These are phyloP conservation scores for Taphrina confusa DNA, from an alignment of 1,139 yeast genomes.

Conservation along the genomic window DNA sequence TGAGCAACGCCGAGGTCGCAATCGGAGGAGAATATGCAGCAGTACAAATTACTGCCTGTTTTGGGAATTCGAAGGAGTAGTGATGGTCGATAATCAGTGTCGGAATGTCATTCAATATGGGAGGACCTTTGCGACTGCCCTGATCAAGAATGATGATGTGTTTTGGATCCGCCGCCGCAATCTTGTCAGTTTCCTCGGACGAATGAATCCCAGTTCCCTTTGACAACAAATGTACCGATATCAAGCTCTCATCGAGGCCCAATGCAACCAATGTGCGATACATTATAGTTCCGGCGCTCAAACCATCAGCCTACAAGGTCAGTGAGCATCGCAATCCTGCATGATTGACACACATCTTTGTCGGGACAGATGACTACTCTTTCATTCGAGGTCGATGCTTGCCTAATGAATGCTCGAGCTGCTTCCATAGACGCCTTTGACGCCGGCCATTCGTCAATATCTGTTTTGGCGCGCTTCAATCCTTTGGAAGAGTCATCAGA, in stretches of 20 bases:
- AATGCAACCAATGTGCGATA: conserved; percentile 12
- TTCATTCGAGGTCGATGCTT: conserved; percentile 6
- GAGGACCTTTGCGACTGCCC: conserved; percentile 22
- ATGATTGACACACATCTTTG: conserved; percentile 7
- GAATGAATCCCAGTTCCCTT: conserved; percentile 23
- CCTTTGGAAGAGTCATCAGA: conserved; percentile 20
- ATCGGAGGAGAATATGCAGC: conserved; percentile 29
- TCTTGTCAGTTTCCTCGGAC: background rate
- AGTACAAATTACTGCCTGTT: conserved; percentile 17
- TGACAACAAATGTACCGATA: conserved; percentile 19
- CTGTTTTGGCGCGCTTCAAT: conserved; percentile 8
- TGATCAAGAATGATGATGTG: conserved; percentile 27
- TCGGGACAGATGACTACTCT: conserved; percentile 28
- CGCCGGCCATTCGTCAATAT: conserved; percentile 30
- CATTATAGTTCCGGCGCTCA: conserved; percentile 28
- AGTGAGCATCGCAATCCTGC: background rate
- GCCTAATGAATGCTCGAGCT: conserved; percentile 8
- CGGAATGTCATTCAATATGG: conserved; percentile 20
- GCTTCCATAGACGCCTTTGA: conserved; percentile 9
- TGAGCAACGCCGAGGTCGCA: conserved; percentile 30
- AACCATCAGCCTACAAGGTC: conserved; percentile 22
- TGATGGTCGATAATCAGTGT: conserved; percentile 32
- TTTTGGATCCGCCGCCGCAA: background rate
- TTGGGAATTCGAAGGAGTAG: conserved; percentile 33
- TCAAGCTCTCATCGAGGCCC: conserved; percentile 2